Base-by-base conservation (phyloP, 768 basidiomycete genomes). In the Termitomyces sp. region DNA sequence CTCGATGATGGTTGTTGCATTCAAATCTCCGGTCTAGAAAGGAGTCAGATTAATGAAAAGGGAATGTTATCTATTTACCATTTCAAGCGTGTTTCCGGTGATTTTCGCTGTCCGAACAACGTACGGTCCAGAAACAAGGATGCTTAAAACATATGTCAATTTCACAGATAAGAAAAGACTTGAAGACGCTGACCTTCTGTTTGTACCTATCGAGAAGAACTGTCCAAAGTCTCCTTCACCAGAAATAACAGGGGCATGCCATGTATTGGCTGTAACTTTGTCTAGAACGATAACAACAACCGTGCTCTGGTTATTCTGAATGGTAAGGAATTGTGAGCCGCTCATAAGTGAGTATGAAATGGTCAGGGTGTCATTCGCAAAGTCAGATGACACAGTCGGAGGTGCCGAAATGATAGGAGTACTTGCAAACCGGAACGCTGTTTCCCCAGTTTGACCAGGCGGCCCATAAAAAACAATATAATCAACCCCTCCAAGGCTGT, bases 81-180 rank as follows among this genome's bases (percentile, higher is more conserved):
- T 53, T 32, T 60, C 54, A 7, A 78, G 58, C 1, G 69, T 75
- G 35, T 71, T 64, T 15, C 68, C 69, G 2, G 54, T 56, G 42
- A 83, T 71, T 2, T 67, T 61, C 9, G 81, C 82, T 11, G 72
- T 77, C 21, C 82, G 75, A 5, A 83, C 71, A 21, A 83, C 64
- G 55, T 82, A 82, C 1, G 82, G 81, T 0, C 82, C 82, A 34
- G 74, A 71, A 46, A 83, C 72, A 41, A 79, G 69, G 30, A 77
- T 68, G 15, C 76, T 76, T 45, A 47, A 30, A 43, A 17, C 1
- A 7, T 34, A n/a, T 2, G 28, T 40, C 22, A 50, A 38, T 8
- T 14, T 19, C 35, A 15, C 17, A 19, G 17, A 28, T 7, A 17
- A 38, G 37, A 28, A 5, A 26, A 11, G 6, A 26, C 5, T 11